phyloP scores from a whole-genome alignment of 2,329 filamentous ascomycete genomes.

The Diaporthe sp. region DNA sequence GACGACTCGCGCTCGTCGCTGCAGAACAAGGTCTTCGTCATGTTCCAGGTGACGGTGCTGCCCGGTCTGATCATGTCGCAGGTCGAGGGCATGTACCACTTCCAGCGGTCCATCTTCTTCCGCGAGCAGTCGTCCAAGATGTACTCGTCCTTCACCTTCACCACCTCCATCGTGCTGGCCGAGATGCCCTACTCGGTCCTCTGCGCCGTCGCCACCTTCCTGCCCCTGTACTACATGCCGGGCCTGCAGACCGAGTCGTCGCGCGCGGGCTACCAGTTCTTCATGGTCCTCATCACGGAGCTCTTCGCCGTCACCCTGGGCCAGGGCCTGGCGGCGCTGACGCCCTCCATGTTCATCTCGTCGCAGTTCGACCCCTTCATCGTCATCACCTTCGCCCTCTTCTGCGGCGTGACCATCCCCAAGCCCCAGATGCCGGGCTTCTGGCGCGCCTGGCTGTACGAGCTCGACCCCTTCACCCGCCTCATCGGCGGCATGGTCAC shows the following conservation, averaged over 20 bases:
- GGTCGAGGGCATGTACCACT: conserved; percentile 86
- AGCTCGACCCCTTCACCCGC: conserved; percentile 86
- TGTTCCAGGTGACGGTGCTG: conserved; percentile 90
- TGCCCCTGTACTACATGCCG: conserved; percentile 88
- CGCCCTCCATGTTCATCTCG: conserved; percentile 83
- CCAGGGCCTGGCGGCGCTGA: conserved; percentile 82
- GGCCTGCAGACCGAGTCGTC: conserved; percentile 74
- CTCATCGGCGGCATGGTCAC: conserved; percentile 85
- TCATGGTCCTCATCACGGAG: conserved; percentile 87
- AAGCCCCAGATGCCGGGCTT: conserved; percentile 82
- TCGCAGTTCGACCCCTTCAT: conserved; percentile 86
- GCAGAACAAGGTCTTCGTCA: conserved; percentile 89
- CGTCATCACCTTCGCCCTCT: conserved; percentile 85
- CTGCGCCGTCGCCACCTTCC: conserved; percentile 84
- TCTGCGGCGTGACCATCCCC: conserved; percentile 90
- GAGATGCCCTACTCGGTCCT: conserved; percentile 88
- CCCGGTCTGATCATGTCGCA: conserved; percentile 87
- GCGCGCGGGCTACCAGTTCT: conserved; percentile 87
- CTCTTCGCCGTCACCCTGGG: conserved; percentile 86
- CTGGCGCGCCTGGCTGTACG: conserved; percentile 85
- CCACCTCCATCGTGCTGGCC: conserved; percentile 81
- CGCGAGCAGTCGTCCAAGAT: conserved; percentile 89
- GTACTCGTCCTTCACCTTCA: conserved; percentile 86
- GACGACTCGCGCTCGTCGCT: conserved; percentile 82
- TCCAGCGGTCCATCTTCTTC: conserved; percentile 86